Base-by-base conservation (phyloP, 805 yeast genomes). In the Candida xiaguanensis region DNA sequence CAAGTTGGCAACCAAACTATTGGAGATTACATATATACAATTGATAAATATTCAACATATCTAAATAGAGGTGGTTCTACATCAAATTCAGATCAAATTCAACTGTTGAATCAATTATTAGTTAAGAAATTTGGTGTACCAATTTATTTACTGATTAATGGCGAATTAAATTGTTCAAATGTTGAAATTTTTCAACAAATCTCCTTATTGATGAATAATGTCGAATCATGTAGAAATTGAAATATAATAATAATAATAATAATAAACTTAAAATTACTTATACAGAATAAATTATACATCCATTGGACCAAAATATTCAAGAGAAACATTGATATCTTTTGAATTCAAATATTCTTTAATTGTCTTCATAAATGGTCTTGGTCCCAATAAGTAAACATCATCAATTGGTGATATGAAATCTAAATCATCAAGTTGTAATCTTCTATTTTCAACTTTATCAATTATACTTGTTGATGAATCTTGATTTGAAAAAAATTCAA, bases 221-320 rank as follows among this genome's bases (percentile, higher is more conserved):
- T 12, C 11, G 13, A 12, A 8, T 26, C 5, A n/a, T 14, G 31
- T 27, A 30, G n/a, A 22, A 8, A 12, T 16, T 6, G 9, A 34
- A 14, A 24, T 22, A 34, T 34, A 8, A 22, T 19, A 6, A 12
- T 20, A 7, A 11, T 20, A 20, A 20, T 20, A 20, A 20, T 7
- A 7, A 20, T 20, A 6, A 20, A 20, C 24, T 20, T 20, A 9
- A 20, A 20, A 7, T 20, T 20, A 20, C 24, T 13, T 36, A 35
- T 23, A 35, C 31, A 24, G 12, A 20, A 34, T 36, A 36, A 5
- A 9, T 18, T 42, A 53, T 25, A 53, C 58, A 18, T 42, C 56
- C 17, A 53, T 48, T 27, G 69, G 67, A 14, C 70, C 70, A 43
- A 61, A 65, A 34, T 48, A 53, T 46, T 64, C 70, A 14, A 53